These are phyloP conservation scores for Linum trigynum DNA, from an alignment of 345 rosid species.

Conservation along the genomic window DNA sequence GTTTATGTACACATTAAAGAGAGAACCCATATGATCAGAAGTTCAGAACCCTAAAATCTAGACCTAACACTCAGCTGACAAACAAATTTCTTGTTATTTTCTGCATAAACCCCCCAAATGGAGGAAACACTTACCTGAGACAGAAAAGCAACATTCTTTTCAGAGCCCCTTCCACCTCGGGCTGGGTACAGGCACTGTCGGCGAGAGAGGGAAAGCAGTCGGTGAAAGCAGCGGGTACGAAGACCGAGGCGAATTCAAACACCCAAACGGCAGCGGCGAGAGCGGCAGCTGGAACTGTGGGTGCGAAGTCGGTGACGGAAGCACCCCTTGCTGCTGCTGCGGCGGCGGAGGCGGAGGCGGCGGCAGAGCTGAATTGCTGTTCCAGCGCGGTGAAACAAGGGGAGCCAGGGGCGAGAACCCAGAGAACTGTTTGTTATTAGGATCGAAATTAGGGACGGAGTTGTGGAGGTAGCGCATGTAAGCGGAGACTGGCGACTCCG, in stretches of 20 bases:
- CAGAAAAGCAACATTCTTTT: not conserved
- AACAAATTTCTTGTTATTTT: not conserved
- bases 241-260: slow-evolving; percentile 65
- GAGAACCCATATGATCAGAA: not conserved
- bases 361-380: slow-evolving; percentile 22
- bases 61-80: not conserved
- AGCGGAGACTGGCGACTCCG: slow-evolving; percentile 66
- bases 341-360: slow-evolving; percentile 14
- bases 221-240: slow-evolving; percentile 57
- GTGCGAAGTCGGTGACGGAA: slow-evolving; percentile 13
- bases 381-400: slow-evolving; percentile 60
- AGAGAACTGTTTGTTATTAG: slow-evolving; percentile 36
- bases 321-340: slow-evolving; percentile 14
- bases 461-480: slow-evolving; percentile 64
- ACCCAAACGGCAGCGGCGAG: slow-evolving; percentile 54
- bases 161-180: slow-evolving; percentile 55
- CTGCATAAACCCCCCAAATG: not conserved
- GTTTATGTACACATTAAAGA: slow-evolving; percentile 5
- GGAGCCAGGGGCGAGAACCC: slow-evolving; percentile 70
- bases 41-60: not conserved
- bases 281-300: slow-evolving; percentile 37
- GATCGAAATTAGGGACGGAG: slow-evolving; percentile 36
- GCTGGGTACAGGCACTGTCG: slow-evolving; percentile 63
- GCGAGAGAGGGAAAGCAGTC: slow-evolving; percentile 54
- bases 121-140: slow-evolving; percentile 8